Conservation (phyloP, 2,329 filamentous ascomycete genomes). For the Stagonosporopsis vannaccii region DNA sequence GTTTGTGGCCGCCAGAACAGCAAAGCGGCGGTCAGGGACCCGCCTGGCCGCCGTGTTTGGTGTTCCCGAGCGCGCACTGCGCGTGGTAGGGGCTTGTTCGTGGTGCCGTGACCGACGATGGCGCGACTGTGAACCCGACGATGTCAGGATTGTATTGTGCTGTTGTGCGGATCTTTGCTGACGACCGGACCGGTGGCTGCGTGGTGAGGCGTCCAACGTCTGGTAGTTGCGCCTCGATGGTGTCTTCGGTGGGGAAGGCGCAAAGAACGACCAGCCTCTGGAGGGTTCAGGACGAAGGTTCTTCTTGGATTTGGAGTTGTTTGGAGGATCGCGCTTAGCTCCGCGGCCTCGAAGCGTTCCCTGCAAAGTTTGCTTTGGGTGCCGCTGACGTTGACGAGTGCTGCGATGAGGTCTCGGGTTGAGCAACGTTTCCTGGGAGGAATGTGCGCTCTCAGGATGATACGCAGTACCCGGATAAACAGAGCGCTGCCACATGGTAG, state of each 20-base stretch:
- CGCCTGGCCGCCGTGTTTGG: conserved; percentile 45
- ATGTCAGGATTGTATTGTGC: conserved; percentile 21
- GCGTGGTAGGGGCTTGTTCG: conserved; percentile 31
- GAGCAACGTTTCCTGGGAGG: conserved; percentile 46
- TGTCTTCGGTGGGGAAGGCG: conserved; percentile 42
- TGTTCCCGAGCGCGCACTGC: conserved; percentile 39
- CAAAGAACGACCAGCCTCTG: conserved; percentile 40
- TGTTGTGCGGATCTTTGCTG: conserved; percentile 29
- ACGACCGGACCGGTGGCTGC: conserved; percentile 38
- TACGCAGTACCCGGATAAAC: conserved; percentile 24
- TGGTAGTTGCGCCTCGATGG: conserved; percentile 34
- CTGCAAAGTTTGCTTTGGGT: conserved; percentile 45
- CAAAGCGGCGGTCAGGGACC: conserved; percentile 48
- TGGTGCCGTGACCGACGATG: conserved; percentile 40
- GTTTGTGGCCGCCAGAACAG: conserved; percentile 48
- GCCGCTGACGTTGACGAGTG: conserved; percentile 40
- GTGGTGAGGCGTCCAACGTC: conserved; percentile 38
- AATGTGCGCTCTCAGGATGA: conserved; percentile 32
- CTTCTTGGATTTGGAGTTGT: conserved; percentile 42
- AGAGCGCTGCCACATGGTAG: conserved; percentile 39
- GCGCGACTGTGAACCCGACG: conserved; percentile 34
- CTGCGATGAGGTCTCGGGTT: conserved; percentile 48
- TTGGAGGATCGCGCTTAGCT: conserved; percentile 47
- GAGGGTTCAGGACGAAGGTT: conserved; percentile 33
- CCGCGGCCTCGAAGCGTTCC: conserved; percentile 45